phyloP scores from a whole-genome alignment of 192 early-diverging fungal species.

The Coemansia pectinata region DNA sequence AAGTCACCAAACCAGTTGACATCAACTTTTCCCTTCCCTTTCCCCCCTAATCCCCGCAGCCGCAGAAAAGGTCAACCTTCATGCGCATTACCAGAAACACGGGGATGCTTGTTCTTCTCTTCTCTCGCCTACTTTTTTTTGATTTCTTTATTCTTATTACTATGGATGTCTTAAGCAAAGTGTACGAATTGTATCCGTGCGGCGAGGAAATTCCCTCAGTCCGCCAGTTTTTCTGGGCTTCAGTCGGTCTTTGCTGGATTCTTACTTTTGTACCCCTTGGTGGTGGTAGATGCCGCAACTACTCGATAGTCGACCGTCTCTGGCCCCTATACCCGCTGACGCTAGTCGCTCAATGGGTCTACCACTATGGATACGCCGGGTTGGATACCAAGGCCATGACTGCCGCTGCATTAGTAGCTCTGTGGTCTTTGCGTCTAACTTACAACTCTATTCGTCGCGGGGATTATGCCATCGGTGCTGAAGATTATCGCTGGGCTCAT shows the following conservation, averaged over 20 bases:
- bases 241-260: conserved; percentile 6
- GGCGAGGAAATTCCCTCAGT: conserved; percentile 7
- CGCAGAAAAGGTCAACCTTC: background rate
- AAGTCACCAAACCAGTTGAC: background rate
- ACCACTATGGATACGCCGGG: conserved; percentile 18
- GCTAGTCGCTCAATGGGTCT: conserved; percentile 60
- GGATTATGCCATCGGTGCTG: conserved; percentile 63
- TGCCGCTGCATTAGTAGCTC: conserved; percentile 51
- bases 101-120: too few relatives aligned
- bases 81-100: background rate
- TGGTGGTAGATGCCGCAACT: conserved; percentile 33
- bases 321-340: conserved; percentile 75
- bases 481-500: conserved; percentile 79
- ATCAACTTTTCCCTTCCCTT: background rate
- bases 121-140: background rate
- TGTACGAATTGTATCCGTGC: background rate
- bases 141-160: background rate
- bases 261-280: conserved; percentile 24
- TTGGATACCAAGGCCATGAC: conserved; percentile 31
- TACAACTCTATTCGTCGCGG: conserved; percentile 81
- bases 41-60: background rate
- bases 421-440: conserved; percentile 77
- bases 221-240: conserved; percentile 29
- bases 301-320: conserved; percentile 66
- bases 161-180: background rate